Percentiles rank a stretch among this genome's conserved stretches.
Evolutionary conservation across 2,329 filamentous ascomycete genomes (phyloP).

Genomic region (Colletotrichum acutatum): DNA sequence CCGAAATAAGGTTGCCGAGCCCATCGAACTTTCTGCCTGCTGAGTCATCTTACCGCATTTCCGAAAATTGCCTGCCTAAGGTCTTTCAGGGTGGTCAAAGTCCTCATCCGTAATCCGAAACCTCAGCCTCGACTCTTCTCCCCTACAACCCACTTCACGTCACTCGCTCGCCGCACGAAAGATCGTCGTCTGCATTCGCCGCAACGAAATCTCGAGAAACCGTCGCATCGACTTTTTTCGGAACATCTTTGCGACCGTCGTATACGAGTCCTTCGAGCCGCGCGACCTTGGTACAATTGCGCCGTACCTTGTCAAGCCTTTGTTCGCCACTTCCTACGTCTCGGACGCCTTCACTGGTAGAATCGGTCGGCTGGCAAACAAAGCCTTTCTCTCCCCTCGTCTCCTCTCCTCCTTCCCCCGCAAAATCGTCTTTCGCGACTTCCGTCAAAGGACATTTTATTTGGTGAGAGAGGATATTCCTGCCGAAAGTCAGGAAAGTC

Average conservation of each 20-base stretch:
- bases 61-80: neutral
- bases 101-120: slow-evolving; percentile 24
- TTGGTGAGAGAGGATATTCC: slow-evolving; percentile 36
- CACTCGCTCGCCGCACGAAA: slow-evolving; percentile 48
- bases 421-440: neutral
- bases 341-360: slow-evolving; percentile 74
- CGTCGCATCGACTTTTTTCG: slow-evolving; percentile 30
- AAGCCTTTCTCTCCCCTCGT: neutral
- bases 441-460: slow-evolving; percentile 6
- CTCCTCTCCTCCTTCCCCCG: neutral
- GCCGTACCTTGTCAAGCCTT: slow-evolving; percentile 28
- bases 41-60: slow-evolving; percentile 20
- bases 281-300: slow-evolving; percentile 44
- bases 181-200: slow-evolving; percentile 45
- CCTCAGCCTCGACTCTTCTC: slow-evolving; percentile 20
- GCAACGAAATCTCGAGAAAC: slow-evolving; percentile 33
- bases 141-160: slow-evolving; percentile 39
- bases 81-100: slow-evolving; percentile 3
- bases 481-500: slow-evolving; percentile 32
- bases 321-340: slow-evolving; percentile 38
- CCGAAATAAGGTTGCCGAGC: neutral
- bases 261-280: slow-evolving; percentile 46
- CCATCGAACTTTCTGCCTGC: neutral
- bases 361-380: slow-evolving; percentile 37
- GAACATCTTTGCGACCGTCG: slow-evolving; percentile 35